phyloP scores from a whole-genome alignment of 2,329 filamentous ascomycete species.

The Neofusicoccum laricinum region DNA sequence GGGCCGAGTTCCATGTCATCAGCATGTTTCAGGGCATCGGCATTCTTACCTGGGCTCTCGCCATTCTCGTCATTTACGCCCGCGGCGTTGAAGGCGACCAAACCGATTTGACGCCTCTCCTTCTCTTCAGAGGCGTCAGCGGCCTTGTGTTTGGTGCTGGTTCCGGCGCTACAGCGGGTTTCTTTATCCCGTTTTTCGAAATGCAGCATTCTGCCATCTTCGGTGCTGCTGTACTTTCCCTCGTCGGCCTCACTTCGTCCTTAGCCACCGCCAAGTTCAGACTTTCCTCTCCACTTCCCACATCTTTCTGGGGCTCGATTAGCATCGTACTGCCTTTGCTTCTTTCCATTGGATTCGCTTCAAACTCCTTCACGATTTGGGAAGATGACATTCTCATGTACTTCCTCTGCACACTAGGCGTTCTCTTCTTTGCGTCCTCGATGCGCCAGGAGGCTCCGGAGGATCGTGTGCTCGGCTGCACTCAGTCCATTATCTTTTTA shows the following conservation, averaged over 20 bases:
- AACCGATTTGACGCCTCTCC: slow-evolving; percentile 51
- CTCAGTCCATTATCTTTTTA: slow-evolving; percentile 82
- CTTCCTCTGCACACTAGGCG: slow-evolving; percentile 83
- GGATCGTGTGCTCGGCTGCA: slow-evolving; percentile 73
- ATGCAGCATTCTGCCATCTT: slow-evolving; percentile 41
- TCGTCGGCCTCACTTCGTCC: slow-evolving; percentile 39
- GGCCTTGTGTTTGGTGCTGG: slow-evolving; percentile 47
- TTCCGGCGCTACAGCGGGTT: slow-evolving; percentile 43
- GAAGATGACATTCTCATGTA: slow-evolving; percentile 93
- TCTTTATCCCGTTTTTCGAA: slow-evolving; percentile 39
- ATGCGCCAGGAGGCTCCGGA: slow-evolving; percentile 65
- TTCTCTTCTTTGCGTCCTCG: slow-evolving; percentile 70
- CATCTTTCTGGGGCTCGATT: slow-evolving; percentile 85
- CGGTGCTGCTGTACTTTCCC: slow-evolving; percentile 38
- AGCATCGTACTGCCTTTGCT: slow-evolving; percentile 76
- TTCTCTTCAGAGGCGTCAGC: slow-evolving; percentile 51
- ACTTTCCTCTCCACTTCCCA: slow-evolving; percentile 59
- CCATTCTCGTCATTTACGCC: slow-evolving; percentile 71
- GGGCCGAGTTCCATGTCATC: slow-evolving; percentile 86
- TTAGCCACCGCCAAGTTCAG: slow-evolving; percentile 41
- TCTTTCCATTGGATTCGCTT: slow-evolving; percentile 90
- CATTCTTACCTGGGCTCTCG: slow-evolving; percentile 66
- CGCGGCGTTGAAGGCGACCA: slow-evolving; percentile 53
- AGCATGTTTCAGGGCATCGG: slow-evolving; percentile 79
- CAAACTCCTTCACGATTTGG: slow-evolving; percentile 98